Percentiles rank a stretch among this genome's conserved stretches.
These are phyloP conservation scores for Zygosaccharomyces pseudorouxii DNA, from an alignment of 805 yeast species.

Conservation along the genomic window DNA sequence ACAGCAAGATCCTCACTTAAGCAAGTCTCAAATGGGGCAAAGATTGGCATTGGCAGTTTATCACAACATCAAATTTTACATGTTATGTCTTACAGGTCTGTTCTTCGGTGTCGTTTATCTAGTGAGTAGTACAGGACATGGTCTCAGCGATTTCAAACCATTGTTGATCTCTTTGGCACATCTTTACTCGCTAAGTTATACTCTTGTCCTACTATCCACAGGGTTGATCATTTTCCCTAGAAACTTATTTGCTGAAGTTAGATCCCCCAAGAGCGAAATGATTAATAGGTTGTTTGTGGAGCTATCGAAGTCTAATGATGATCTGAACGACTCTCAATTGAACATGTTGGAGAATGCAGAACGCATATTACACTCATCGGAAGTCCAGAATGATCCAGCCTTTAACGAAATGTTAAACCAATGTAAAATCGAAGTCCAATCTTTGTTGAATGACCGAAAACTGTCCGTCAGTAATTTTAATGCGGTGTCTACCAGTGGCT, in stretches of 20 bases:
- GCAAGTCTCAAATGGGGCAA: constrained; percentile 11
- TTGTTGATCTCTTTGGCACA: constrained; percentile 32
- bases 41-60: constrained; percentile 23
- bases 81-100: constrained; percentile 22
- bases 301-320: constrained; percentile 32
- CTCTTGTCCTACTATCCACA: constrained; percentile 26
- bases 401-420: constrained; percentile 24
- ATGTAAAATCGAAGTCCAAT: constrained; percentile 30
- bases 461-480: constrained; percentile 12
- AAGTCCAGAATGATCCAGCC: constrained; percentile 19
- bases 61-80: constrained; percentile 31
- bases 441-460: constrained; percentile 17
- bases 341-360: constrained; percentile 27
- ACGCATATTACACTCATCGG: constrained; percentile 21
- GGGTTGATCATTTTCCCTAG: constrained; percentile 31
- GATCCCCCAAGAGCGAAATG: constrained; percentile 14
- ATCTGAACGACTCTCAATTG: constrained; percentile 29
- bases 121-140: constrained; percentile 24
- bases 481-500: constrained; percentile 4
- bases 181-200: constrained; percentile 31
- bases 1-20: constrained; percentile 5
- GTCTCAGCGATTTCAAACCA: constrained; percentile 27
- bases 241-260: constrained; percentile 17
- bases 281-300: constrained; percentile 28
- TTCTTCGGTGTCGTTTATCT: constrained; percentile 26